Evolutionary conservation across 805 yeast genomes (phyloP), one percentile per base, ranked within the genome.

Genomic region (Ogataea siamensis): DNA sequence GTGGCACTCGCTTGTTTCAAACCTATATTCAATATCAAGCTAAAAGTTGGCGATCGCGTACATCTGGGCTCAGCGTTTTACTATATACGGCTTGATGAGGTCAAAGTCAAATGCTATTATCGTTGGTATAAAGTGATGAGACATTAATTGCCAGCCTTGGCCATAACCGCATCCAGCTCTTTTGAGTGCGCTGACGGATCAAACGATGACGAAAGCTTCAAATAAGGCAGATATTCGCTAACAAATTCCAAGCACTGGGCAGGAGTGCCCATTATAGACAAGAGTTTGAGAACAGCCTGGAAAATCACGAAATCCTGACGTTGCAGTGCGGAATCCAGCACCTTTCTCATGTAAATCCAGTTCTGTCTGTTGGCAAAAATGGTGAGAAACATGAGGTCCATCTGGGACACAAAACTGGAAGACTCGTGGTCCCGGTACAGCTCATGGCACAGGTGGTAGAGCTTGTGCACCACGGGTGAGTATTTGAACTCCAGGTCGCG

Each of bases 121-220:
- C 40, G 51, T 10, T 49, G 54, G 54, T 45, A 44, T 29, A 46
- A 45, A 28, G 40, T 49, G 20, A 33, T 46, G 22, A 39, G 35
- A 29, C 33, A 23, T 26, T 32, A 21, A 20, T 7, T 23, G n/a
- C 9, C 22, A 26, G 28, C 28, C 19, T 15, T 35, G 29, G 17
- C 35, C 35, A 13, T 38, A 39, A 39, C 42, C 39, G 19, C 29
- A 34, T 22, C 37, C 25, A 21, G 18, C 7, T 41, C 34, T 1
- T 20, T 15, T 18, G 33, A 23, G 37, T 41, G 34, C 14, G 14
- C 30, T 4, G 28, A n/a, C 3, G 26, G 17, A 7, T 40, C 34
- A 26, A 44, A 42, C 4, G 28, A 11, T 5, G 40, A 30, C 8
- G 40, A 33, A n/a, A 41, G 24, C 31, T 26, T 26, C 28, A 49